These are phyloP conservation scores for Candida pseudofarinosa DNA, from an alignment of 805 yeast species.

Conservation along the genomic window DNA sequence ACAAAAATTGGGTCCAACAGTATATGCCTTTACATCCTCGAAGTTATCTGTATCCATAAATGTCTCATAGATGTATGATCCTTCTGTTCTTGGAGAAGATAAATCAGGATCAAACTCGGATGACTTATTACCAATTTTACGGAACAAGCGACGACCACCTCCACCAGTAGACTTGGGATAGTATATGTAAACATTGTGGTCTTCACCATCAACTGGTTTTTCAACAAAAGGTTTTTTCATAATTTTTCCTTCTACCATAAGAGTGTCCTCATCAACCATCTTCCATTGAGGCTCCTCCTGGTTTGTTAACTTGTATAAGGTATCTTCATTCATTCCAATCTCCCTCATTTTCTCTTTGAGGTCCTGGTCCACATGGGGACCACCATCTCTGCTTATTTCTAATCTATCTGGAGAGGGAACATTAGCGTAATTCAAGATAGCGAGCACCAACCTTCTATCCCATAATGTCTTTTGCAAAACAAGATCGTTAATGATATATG, in stretches of 20 bases:
- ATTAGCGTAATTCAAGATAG: conserved; percentile 69
- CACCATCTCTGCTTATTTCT: conserved; percentile 94
- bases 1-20: conserved; percentile 86
- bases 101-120: conserved; percentile 91
- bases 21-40: conserved; percentile 97
- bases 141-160: conserved; percentile 90
- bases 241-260: conserved; percentile 65
- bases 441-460: conserved; percentile 90
- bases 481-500: conserved; percentile 83
- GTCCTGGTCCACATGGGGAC: conserved; percentile 72
- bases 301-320: conserved; percentile 61
- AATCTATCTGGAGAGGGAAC: conserved; percentile 89
- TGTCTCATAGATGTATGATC: conserved; percentile 87
- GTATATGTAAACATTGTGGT: conserved; percentile 92
- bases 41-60: conserved; percentile 98
- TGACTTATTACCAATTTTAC: conserved; percentile 95
- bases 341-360: conserved; percentile 47
- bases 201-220: conserved; percentile 98
- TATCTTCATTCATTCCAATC: conserved; percentile 32
- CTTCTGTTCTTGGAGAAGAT: conserved; percentile 73
- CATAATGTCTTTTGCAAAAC: conserved; percentile 91
- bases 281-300: conserved; percentile 73
- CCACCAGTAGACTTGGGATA: conserved; percentile 89
- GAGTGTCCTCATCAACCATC: conserved; percentile 78
- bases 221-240: conserved; percentile 92